Evolutionary conservation across 2,329 filamentous ascomycete genomes (phyloP).

Genomic region (Tympanopsis confertula): DNA sequence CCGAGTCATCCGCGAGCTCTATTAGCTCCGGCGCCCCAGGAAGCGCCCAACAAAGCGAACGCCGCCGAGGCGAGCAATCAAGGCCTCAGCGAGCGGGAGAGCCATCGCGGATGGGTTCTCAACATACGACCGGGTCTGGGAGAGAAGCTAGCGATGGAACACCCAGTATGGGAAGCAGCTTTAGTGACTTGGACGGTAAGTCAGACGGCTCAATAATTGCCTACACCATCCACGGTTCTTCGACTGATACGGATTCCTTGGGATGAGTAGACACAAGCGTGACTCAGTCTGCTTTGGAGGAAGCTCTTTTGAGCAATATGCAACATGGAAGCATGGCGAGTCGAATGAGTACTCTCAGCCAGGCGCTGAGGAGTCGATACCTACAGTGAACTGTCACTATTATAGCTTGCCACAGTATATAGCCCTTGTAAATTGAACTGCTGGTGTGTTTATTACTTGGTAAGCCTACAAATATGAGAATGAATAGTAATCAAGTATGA

Average conservation of each 20-base stretch:
- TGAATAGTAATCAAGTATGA: too few relatives aligned
- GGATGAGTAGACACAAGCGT: conserved; percentile 40
- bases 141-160: conserved; percentile 38
- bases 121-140: conserved; percentile 18
- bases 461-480: too few relatives aligned
- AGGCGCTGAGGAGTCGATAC: conserved; percentile 39
- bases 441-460: too few relatives aligned
- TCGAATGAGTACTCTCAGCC: conserved; percentile 36
- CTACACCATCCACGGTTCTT: conserved; percentile 5
- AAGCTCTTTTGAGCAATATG: conserved; percentile 51
- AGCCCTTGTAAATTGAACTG: background rate
- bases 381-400: conserved; percentile 16
- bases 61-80: background rate
- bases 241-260: too few relatives aligned
- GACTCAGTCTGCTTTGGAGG: conserved; percentile 52
- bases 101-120: conserved; percentile 31
- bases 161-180: conserved; percentile 53
- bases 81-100: conserved; percentile 17
- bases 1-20: conserved; percentile 19
- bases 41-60: conserved; percentile 9
- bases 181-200: conserved; percentile 51
- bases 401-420: background rate
- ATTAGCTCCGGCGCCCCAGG: conserved; percentile 20
- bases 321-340: conserved; percentile 37
- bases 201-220: conserved; percentile 1